Evolutionary conservation across 768 basidiomycete species (phyloP).

Genomic region (Boletus reticuloceps): DNA sequence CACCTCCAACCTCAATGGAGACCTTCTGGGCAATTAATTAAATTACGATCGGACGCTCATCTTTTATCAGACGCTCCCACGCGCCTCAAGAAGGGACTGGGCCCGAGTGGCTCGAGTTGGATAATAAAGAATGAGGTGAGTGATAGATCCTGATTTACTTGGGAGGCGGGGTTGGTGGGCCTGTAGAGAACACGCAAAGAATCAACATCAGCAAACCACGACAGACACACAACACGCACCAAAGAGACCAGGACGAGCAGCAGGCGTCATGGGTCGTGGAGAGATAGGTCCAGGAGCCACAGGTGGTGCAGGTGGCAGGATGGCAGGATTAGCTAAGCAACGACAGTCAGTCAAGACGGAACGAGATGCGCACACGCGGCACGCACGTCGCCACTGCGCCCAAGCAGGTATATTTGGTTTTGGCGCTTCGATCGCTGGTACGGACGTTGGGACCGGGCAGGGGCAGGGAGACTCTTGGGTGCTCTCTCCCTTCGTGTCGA

Average conservation of each 20-base stretch:
- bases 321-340: slow-evolving; percentile 59
- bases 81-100: too few species aligned
- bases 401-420: slow-evolving; percentile 67
- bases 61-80: too few species aligned
- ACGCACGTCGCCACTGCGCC: slow-evolving; percentile 80
- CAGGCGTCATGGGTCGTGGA: slow-evolving; percentile 41
- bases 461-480: slow-evolving; percentile 41
- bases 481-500: slow-evolving; percentile 52
- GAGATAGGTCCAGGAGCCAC: slow-evolving; percentile 32
- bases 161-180: slow-evolving; percentile 46
- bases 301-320: slow-evolving; percentile 49
- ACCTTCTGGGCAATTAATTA: too few species aligned
- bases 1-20: too few species aligned
- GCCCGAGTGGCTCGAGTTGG: background rate
- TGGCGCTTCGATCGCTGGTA: slow-evolving; percentile 42
- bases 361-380: background rate
- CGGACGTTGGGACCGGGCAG: slow-evolving; percentile 15
- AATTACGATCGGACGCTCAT: too few species aligned
- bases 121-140: slow-evolving; percentile 1
- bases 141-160: slow-evolving; percentile 27
- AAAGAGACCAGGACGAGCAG: slow-evolving; percentile 62
- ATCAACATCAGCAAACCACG: background rate
- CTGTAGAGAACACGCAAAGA: slow-evolving; percentile 16
- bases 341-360: background rate
- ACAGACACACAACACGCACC: slow-evolving; percentile 37